phyloP scores from a whole-genome alignment of 2,329 filamentous ascomycete species.

The Waltergamsia citrina region DNA sequence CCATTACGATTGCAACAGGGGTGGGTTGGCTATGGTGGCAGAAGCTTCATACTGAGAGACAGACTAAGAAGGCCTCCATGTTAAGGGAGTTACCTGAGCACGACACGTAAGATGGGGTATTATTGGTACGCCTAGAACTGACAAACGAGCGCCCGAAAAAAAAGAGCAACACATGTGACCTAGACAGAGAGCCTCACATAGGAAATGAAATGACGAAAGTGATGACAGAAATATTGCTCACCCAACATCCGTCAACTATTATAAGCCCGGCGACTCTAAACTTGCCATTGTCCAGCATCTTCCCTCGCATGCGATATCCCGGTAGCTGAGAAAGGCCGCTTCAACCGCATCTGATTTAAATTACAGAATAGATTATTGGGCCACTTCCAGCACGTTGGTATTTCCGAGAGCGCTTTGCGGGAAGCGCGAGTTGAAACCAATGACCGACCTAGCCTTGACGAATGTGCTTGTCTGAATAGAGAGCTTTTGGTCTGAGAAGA shows the following conservation, averaged over 20 bases:
- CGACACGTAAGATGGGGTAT: neutral
- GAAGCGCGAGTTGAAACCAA: constrained; percentile 43
- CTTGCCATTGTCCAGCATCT: no score
- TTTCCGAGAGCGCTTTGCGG: constrained; percentile 35
- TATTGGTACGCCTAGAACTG: neutral
- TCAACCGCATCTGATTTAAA: no score
- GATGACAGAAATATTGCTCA: no score
- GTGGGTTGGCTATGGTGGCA: neutral
- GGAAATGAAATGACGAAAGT: no score
- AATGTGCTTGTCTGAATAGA: constrained; percentile 33
- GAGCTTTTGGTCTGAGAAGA: constrained; percentile 35
- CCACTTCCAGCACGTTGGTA: constrained; percentile 35
- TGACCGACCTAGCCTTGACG: constrained; percentile 37
- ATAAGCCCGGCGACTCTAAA: no score
- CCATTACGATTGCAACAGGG: constrained; percentile 12
- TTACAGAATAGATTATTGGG: no score
- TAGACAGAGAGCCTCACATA: no score
- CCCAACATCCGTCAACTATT: no score
- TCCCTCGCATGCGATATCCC: no score
- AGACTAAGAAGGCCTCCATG: neutral
- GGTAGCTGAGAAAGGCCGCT: no score
- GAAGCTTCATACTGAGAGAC: neutral
- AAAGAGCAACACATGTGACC: no score
- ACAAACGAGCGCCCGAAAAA: no score
- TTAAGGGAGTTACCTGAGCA: neutral